A percentile compares a stretch with the other conserved stretches of the same genome.
phyloP scores from a whole-genome alignment of 2,329 filamentous ascomycete genomes.

The Aureobasidium sp. region DNA sequence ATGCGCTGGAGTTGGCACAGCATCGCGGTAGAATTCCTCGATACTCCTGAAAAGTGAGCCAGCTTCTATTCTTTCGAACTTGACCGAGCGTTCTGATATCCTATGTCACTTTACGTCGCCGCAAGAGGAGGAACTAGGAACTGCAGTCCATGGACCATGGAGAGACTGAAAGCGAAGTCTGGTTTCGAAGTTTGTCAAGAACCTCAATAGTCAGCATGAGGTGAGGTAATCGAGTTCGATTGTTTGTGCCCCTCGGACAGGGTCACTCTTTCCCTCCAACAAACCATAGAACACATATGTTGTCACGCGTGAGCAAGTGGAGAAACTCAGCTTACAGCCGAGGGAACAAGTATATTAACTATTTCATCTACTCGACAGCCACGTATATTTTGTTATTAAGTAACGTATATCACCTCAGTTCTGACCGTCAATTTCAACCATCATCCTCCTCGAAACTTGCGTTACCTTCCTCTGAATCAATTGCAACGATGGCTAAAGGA shows the following conservation, averaged over 20 bases:
- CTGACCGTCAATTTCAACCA: no score
- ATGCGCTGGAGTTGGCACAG: background rate
- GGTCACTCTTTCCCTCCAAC: background rate
- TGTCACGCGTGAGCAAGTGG: background rate
- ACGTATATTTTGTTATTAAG: background rate
- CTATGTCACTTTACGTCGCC: no score
- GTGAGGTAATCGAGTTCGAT: background rate
- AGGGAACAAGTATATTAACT: background rate
- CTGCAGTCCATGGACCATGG: no score
- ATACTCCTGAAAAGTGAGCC: background rate
- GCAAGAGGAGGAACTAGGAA: no score
- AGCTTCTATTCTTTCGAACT: background rate
- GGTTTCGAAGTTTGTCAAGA: no score
- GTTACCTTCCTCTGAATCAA: background rate
- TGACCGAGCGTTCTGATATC: no score
- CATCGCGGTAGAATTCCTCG: background rate
- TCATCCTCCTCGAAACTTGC: background rate
- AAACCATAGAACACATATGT: background rate
- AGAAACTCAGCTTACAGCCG: background rate
- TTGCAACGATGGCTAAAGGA: constrained; percentile 24
- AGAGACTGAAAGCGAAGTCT: no score
- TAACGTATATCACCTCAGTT: background rate
- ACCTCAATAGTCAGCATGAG: background rate
- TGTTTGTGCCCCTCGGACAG: background rate
- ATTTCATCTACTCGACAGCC: background rate